phyloP scores from a whole-genome alignment of 768 basidiomycete genomes.

The Xerocomellus chrysenteron region DNA sequence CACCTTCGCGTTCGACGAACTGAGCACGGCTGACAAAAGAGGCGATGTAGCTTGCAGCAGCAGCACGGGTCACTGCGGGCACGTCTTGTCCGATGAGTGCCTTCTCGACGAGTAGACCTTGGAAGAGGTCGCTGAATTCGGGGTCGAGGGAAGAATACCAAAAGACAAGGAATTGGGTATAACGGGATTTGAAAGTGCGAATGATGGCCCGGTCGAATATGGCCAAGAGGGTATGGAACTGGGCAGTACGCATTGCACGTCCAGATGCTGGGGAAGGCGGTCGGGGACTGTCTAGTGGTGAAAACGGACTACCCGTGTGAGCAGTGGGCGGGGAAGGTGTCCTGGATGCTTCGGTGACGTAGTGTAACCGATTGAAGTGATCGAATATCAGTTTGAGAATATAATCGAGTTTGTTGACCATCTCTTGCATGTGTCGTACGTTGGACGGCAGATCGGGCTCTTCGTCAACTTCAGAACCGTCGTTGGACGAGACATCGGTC shows the following conservation, averaged over 20 bases:
- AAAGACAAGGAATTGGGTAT: conserved; percentile 96
- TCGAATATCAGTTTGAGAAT: conserved; percentile 84
- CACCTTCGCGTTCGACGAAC: conserved; percentile 75
- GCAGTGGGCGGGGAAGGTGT: conserved; percentile 10
- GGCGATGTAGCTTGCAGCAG: conserved; percentile 92
- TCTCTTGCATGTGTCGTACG: conserved; percentile 70
- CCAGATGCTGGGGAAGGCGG: conserved; percentile 33
- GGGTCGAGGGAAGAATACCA: conserved; percentile 91
- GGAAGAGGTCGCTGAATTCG: conserved; percentile 89
- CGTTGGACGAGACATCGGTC: conserved; percentile 78
- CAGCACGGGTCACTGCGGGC: conserved; percentile 80
- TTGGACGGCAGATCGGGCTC: conserved; percentile 44
- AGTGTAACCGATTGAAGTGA: conserved; percentile 63
- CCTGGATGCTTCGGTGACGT: conserved; percentile 22
- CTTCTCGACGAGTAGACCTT: conserved; percentile 90
- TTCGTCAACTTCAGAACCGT: conserved; percentile 45
- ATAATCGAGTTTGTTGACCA: conserved; percentile 90
- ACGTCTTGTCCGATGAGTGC: conserved; percentile 63
- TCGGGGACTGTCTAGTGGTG: conserved; percentile 23
- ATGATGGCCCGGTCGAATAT: conserved; percentile 95
- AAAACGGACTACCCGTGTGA: conserved; percentile 7
- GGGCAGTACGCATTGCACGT: conserved; percentile 48
- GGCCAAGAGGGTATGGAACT: conserved; percentile 85
- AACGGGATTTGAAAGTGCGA: conserved; percentile 94
- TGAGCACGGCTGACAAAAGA: conserved; percentile 87